phyloP scores from a whole-genome alignment of 2,329 filamentous ascomycete genomes.

The Capronia epimyces region DNA sequence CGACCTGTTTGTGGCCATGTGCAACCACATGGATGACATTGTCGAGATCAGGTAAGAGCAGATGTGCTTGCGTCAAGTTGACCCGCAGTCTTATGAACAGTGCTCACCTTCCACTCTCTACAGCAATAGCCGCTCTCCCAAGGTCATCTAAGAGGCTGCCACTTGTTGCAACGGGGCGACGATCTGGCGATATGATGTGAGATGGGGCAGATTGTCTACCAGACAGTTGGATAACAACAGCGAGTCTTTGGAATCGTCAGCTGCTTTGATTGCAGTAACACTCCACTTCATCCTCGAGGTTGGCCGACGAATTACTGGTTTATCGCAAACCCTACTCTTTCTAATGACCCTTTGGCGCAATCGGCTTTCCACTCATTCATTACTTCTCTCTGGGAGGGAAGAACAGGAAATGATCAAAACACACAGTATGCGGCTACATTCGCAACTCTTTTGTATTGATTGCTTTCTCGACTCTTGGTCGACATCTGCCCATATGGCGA shows the following conservation, averaged over 20 bases:
- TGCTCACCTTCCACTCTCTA: constrained; percentile 24
- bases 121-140: constrained; percentile 50
- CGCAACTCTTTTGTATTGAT: constrained; percentile 31
- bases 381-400: constrained; percentile 23
- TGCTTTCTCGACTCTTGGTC: constrained; percentile 25
- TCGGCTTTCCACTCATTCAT: constrained; percentile 31
- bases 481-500: constrained; percentile 25
- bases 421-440: constrained; percentile 33
- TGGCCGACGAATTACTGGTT: constrained; percentile 44
- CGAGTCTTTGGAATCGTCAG: constrained; percentile 25
- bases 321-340: constrained; percentile 38
- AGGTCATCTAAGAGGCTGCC: constrained; percentile 46
- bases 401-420: constrained; percentile 19
- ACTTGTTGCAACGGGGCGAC: constrained; percentile 30
- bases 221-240: constrained; percentile 35
- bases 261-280: constrained; percentile 28
- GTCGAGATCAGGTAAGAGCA: constrained; percentile 70
- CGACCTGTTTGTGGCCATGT: constrained; percentile 96
- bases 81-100: constrained; percentile 17
- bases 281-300: constrained; percentile 42
- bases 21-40: constrained; percentile 96
- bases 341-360: constrained; percentile 35
- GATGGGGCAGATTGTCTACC: constrained; percentile 31
- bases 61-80: constrained; percentile 12
- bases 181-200: constrained; percentile 34